Conservation (phyloP, 176 grass and related monocot genomes). For the Rhynchospora pubera region DNA sequence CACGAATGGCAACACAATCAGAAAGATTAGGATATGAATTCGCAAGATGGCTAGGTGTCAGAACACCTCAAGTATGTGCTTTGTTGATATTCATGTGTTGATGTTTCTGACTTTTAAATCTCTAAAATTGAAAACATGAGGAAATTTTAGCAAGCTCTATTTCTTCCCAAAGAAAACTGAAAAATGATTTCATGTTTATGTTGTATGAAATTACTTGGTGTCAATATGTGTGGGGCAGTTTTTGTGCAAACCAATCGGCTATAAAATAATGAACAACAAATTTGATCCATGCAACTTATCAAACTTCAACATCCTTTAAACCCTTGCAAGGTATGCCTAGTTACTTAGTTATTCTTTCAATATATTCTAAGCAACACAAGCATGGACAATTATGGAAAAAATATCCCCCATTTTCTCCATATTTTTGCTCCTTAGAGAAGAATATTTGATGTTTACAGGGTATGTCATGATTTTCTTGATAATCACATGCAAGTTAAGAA, state of each 20-base stretch:
- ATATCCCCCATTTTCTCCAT: not conserved
- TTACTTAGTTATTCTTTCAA: constrained; percentile 16
- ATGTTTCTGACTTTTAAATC: not conserved
- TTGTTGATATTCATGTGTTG: not conserved
- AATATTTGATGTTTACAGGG: not conserved
- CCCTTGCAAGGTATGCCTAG: not conserved
- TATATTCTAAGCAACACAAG: not conserved
- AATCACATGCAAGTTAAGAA: not conserved
- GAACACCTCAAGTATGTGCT: constrained; percentile 71
- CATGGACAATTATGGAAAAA: not conserved
- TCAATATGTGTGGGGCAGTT: not conserved
- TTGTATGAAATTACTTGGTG: not conserved
- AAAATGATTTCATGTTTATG: not conserved
- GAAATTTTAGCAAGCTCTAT: not conserved
- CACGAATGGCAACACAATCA: constrained; percentile 96
- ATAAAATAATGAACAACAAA: not conserved
- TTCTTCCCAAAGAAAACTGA: not conserved
- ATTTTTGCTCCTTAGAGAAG: not conserved
- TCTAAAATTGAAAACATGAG: constrained; percentile 8
- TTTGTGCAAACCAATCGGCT: not conserved
- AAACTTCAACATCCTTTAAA: not conserved
- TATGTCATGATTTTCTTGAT: not conserved
- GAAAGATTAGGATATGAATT: constrained; percentile 91
- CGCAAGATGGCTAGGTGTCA: constrained; percentile 83
- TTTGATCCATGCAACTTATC: not conserved